These are phyloP conservation scores for Paxillus involutus DNA, from an alignment of 768 basidiomycete species.

Conservation along the genomic window DNA sequence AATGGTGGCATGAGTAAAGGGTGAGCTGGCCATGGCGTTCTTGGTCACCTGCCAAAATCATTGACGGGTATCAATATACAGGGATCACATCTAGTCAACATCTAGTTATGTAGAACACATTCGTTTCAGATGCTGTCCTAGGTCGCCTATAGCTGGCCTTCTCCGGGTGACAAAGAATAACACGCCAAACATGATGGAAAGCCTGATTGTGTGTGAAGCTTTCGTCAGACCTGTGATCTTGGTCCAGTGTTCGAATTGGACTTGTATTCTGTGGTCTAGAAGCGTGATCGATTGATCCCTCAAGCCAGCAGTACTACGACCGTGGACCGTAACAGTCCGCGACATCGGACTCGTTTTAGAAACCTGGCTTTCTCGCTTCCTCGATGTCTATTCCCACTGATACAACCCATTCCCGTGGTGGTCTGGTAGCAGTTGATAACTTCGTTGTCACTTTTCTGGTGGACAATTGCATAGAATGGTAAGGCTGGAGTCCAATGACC, in stretches of 20 bases:
- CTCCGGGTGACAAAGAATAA: not conserved
- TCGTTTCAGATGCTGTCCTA: slow-evolving; percentile 9
- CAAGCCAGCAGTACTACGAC: too few relatives aligned
- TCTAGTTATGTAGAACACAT: not conserved
- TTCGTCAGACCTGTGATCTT: not conserved
- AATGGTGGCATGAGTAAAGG: slow-evolving; percentile 51
- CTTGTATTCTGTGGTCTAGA: not conserved
- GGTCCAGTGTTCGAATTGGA: not conserved
- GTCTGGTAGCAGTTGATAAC: slow-evolving; percentile 34
- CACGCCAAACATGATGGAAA: slow-evolving; percentile 3
- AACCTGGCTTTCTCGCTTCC: not conserved
- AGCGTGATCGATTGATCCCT: not conserved
- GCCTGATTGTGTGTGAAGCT: not conserved
- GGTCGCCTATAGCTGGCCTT: not conserved
- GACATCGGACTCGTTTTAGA: not conserved
- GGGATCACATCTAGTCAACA: not conserved
- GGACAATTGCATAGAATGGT: slow-evolving; percentile 84
- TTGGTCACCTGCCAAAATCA: not conserved
- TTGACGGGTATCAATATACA: not conserved
- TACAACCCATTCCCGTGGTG: slow-evolving; percentile 11
- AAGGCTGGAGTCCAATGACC: not conserved
- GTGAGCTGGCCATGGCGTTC: slow-evolving; percentile 12
- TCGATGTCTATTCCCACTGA: slow-evolving; percentile 9
- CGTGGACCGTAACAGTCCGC: not conserved
- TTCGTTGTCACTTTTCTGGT: slow-evolving; percentile 64